Evolutionary conservation across 441 rosid genomes (phyloP).

Genomic region (California macrophylla): DNA sequence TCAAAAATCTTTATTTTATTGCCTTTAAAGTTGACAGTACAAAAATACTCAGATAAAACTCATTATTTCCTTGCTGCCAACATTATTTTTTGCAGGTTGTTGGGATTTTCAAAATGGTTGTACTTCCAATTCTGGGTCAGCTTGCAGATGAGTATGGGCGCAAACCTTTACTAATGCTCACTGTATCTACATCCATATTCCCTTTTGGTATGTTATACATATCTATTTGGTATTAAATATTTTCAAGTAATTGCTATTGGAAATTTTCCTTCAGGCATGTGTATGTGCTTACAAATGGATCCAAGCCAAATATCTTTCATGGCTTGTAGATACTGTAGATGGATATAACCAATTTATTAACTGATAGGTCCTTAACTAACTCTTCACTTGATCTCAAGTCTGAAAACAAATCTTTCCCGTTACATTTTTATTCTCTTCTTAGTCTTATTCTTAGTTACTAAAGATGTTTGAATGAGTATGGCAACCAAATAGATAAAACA

Average conservation of each 20-base stretch:
- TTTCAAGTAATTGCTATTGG: background rate
- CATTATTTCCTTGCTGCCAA: background rate
- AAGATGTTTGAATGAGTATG: background rate
- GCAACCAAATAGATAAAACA: background rate
- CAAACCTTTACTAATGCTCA: conserved; percentile 38
- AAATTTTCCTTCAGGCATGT: background rate
- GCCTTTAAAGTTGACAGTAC: background rate
- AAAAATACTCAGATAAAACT: background rate
- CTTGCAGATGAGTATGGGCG: conserved; percentile 54
- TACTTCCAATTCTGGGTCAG: conserved; percentile 44
- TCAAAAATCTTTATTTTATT: background rate
- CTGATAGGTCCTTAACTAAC: background rate
- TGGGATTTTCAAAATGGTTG: conserved; percentile 53
- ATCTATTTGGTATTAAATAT: background rate
- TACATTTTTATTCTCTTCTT: background rate
- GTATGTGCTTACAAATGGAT: background rate
- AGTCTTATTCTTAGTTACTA: background rate
- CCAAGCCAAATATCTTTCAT: background rate
- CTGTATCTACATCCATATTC: conserved; percentile 36
- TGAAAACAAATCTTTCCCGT: background rate
- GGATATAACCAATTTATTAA: background rate
- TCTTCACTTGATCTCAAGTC: background rate
- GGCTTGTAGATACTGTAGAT: background rate
- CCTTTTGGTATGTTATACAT: conserved; percentile 35
- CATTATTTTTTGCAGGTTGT: conserved; percentile 30